Evolutionary conservation across 148 eudicot genomes (phyloP), one percentile per base, ranked within the genome.

Genomic region (Hydrangea macrophylla): DNA sequence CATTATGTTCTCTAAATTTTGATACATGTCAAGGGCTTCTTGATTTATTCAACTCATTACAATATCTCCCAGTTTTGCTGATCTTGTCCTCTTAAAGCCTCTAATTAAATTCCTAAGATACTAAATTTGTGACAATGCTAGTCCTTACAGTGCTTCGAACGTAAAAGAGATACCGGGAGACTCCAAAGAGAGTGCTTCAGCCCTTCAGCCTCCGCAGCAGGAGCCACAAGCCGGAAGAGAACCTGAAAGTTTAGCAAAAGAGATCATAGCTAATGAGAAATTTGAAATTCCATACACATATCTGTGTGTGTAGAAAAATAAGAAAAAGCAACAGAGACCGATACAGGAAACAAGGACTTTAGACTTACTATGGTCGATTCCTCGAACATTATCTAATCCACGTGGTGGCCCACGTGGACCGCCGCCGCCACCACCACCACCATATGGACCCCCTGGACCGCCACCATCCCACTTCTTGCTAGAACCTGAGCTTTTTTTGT

Each of bases 391-490:
- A 65, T 87, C 84, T 73, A 93, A 10, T 51, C 98, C 98, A 67
- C 98, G 88, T 30, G 94, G 96, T 24, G 92, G 96, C 51, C 98
- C 87, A 45, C 89, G 92, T 60, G 96, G 95, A 71, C 92, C 97
- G 35, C 97, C 90, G 28, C 92, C 95, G n/a, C n/a, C n/a, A n/a
- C n/a, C n/a, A n/a, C n/a, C 97, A 40, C 97, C 90, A 32, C 92
- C 95, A 77, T 80, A 83, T 45, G 97, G 97, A 64, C 95, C 97
- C 13, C 94, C 94, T 9, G 94, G 90, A 51, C 95, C 95, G 55
- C 98, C 98, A 69, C 89, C 96, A 59, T 83, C 98, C 98, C 98
- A 90, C 84, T 93, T 93, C 80, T 88, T 93, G 76, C 88, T 75
- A 10, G 87, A 74, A 61, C 89, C 96, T 12, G 84, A 85, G 30